phyloP scores from a whole-genome alignment of 495 filamentous ascomycete genomes.

The Cercophora sp. region DNA sequence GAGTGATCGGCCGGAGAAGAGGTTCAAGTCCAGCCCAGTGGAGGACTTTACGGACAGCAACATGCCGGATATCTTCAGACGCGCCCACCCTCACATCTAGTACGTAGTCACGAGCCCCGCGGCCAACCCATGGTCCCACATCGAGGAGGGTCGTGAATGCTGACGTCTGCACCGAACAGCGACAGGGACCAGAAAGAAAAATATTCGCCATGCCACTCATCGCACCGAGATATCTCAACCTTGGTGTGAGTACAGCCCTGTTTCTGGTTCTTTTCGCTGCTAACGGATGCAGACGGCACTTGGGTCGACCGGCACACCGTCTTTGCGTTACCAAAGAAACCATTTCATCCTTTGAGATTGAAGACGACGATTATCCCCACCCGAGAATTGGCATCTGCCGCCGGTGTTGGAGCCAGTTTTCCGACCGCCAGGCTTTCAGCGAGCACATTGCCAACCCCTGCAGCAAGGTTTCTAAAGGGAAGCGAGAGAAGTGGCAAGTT shows the following conservation, averaged over 20 bases:
- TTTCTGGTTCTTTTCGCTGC: background rate
- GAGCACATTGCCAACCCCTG: constrained; percentile 20
- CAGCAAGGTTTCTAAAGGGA: constrained; percentile 31
- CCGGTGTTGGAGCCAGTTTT: constrained; percentile 27
- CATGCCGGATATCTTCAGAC: constrained; percentile 33
- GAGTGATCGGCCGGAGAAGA: constrained; percentile 17
- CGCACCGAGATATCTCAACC: constrained; percentile 34
- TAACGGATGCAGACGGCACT: constrained; percentile 25
- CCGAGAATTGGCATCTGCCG: constrained; percentile 29
- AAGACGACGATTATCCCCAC: constrained; percentile 22
- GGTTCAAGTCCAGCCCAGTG: constrained; percentile 11
- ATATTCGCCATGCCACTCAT: constrained; percentile 31
- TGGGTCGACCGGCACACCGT: constrained; percentile 29
- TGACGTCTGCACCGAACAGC: constrained; percentile 20
- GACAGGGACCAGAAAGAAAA: constrained; percentile 27
- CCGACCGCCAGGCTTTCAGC: constrained; percentile 19
- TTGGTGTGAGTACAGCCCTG: constrained; percentile 25
- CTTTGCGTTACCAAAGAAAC: constrained; percentile 23
- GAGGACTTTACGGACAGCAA: constrained; percentile 28
- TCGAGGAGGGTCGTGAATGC: constrained; percentile 7
- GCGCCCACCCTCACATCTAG: constrained; percentile 30
- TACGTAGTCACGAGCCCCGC: constrained; percentile 12
- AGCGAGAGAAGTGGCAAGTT: constrained; percentile 33
- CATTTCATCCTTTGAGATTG: constrained; percentile 31
- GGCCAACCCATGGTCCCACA: too few relatives aligned